A percentile compares a stretch with the other conserved stretches of the same genome.
Conservation (phyloP, 208 protist genomes). For the Trypanosoma lewisi region DNA sequence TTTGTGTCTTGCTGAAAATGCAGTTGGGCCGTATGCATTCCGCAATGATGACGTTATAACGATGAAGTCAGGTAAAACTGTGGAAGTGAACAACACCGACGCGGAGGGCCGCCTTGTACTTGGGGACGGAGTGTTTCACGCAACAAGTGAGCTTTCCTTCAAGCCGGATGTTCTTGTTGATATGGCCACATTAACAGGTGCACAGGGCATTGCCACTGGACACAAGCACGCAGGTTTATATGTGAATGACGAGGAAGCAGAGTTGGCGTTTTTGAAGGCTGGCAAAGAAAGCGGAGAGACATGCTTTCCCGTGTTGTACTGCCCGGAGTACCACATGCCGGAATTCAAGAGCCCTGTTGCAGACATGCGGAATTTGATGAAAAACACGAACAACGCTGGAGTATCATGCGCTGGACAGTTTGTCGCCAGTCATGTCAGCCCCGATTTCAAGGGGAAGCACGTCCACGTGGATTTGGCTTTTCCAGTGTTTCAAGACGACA, state of each 20-base stretch:
- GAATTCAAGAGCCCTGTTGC: conserved; percentile 65
- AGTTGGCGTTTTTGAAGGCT: conserved; percentile 48
- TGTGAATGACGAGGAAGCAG: conserved; percentile 57
- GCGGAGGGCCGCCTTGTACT: conserved; percentile 89
- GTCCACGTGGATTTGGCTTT: conserved; percentile 88
- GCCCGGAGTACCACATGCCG: conserved; percentile 74
- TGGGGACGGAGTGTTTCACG: conserved; percentile 85
- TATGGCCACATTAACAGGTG: conserved; percentile 91
- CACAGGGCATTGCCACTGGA: conserved; percentile 85
- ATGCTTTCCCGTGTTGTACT: conserved; percentile 84
- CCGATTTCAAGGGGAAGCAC: conserved; percentile 64
- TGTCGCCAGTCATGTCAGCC: conserved; percentile 55
- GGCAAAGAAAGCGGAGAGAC: conserved; percentile 64
- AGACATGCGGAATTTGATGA: conserved; percentile 77
- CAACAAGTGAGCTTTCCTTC: conserved; percentile 63
- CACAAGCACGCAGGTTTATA: conserved; percentile 74
- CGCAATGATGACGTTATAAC: conserved; percentile 84
- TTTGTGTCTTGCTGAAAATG: conserved; percentile 87
- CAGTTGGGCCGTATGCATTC: conserved; percentile 62
- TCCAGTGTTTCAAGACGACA: conserved; percentile 51
- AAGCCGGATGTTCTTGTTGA: conserved; percentile 76
- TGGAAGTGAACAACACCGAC: conserved; percentile 91
- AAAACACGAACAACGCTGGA: conserved; percentile 46
- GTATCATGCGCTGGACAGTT: conserved; percentile 82
- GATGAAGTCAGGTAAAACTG: conserved; percentile 84